Base-by-base conservation (phyloP, 2,329 filamentous ascomycete species). In the Trichoderma gracile region DNA sequence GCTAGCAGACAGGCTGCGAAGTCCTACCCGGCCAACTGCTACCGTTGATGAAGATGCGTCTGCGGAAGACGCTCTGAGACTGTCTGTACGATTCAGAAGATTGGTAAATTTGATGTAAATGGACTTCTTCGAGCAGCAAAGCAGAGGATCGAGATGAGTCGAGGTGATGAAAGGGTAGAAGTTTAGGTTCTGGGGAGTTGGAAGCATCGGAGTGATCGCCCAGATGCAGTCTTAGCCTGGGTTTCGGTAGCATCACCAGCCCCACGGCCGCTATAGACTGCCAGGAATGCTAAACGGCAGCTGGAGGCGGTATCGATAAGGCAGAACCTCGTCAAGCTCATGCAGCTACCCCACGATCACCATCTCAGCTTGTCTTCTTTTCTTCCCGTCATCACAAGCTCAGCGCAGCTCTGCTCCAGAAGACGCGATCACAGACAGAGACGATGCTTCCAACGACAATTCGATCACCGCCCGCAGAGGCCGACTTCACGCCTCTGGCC, bases 401-500 rank as follows among this genome's bases (percentile, higher is more conserved):
- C 47, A 40, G 25, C 54, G 12, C 47, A 23, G 45, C 40, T 43
- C 46, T 50, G 5, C 25, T 30, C 27, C 27, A 30, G 8, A 8
- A 30, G 27, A 30, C 27, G 3, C 25, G 3, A 6, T 27, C 25
- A 27, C 27, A 30, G 27, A 30, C 33, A 21, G 15, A 23, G 17
- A 53, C 38, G 21, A 78, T 78, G 77, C 72, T 82, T 54, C 79
- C 82, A 38, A 84, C 82, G 5, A 86, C 84, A 1, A 84, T 91
- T 52, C 81, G 81, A 55, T 78, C 78, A 3, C 79, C 86, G 30
- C 89, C 89, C 5, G 78, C 81, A 17, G 71, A 81, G 15, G 79
- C 80, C 42, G 84, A 87, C 72, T 93, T 87, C 76, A 86, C 83
- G 40, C 79, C 84, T 5, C 82, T 93, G 52, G 79, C 82, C 65